Conservation (phyloP, 1,284 basidiomycete species). For the Golubevia sp. region DNA sequence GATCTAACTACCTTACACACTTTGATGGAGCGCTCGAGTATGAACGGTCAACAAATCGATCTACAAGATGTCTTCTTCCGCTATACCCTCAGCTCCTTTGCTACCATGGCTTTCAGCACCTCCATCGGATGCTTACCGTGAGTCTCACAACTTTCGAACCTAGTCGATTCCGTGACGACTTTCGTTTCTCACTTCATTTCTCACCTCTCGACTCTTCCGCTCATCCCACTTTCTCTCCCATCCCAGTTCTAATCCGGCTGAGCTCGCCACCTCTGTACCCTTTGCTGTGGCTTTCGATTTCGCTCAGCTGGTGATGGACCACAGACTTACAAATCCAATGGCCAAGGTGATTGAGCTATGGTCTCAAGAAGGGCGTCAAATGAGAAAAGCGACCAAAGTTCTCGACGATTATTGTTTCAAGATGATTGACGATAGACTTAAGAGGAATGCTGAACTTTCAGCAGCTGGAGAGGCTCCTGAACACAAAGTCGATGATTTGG, state of each 20-base stretch:
- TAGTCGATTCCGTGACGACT: constrained; percentile 18
- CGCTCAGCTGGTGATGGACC: constrained; percentile 47
- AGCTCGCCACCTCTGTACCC: constrained; percentile 35
- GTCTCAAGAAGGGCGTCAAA: constrained; percentile 20
- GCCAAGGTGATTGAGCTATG: constrained; percentile 31
- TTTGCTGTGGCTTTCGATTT: constrained; percentile 58
- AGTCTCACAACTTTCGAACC: constrained; percentile 10
- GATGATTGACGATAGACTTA: constrained; percentile 44
- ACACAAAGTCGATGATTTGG: constrained; percentile 26
- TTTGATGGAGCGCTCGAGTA: too few species aligned
- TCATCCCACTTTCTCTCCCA: constrained; percentile 18
- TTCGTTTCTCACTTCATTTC: constrained; percentile 22
- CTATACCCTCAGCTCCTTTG: constrained; percentile 15
- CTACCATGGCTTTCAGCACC: constrained; percentile 8
- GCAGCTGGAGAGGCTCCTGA: constrained; percentile 1
- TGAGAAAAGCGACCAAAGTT: constrained; percentile 27
- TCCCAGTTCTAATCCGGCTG: constrained; percentile 17
- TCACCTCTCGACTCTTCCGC: constrained; percentile 9
- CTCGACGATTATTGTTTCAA: constrained; percentile 41
- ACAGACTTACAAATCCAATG: constrained; percentile 28
- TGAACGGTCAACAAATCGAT: neutral
- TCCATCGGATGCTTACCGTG: constrained; percentile 24
- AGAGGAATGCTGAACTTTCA: constrained; percentile 3
- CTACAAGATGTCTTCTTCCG: constrained; percentile 36
- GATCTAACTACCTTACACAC: constrained; percentile 21